Percentiles rank a stretch among this genome's conserved stretches.
Conservation (phyloP, 2,329 filamentous ascomycete genomes). For the Penicillium sp. region DNA sequence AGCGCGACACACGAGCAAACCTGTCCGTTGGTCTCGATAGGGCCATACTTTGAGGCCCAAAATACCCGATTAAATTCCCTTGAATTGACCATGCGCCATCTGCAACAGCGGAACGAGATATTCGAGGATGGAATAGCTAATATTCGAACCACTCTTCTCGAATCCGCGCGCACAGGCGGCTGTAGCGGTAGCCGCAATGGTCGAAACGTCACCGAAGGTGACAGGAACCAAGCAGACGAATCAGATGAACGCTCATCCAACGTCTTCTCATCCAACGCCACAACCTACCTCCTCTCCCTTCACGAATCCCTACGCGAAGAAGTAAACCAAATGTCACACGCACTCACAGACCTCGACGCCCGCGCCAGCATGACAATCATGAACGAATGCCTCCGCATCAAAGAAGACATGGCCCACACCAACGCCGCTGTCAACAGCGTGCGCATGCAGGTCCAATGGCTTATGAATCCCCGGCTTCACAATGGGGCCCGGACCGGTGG, state of each 20-base stretch:
- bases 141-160: constrained; percentile 37
- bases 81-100: constrained; percentile 43
- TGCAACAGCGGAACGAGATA: constrained; percentile 46
- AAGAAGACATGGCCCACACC: constrained; percentile 59
- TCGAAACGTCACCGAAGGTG: constrained; percentile 11
- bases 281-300: constrained; percentile 57
- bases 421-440: constrained; percentile 57
- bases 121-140: constrained; percentile 45
- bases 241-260: constrained; percentile 21
- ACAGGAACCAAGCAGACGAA: constrained; percentile 9
- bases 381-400: constrained; percentile 58
- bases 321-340: constrained; percentile 51
- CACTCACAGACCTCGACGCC: constrained; percentile 57
- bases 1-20: constrained; percentile 43
- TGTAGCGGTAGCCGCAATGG: neutral
- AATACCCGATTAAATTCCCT: constrained; percentile 42
- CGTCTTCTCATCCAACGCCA: constrained; percentile 37
- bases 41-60: constrained; percentile 44
- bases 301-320: constrained; percentile 60
- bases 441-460: constrained; percentile 60
- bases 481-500: constrained; percentile 30
- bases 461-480: constrained; percentile 55
- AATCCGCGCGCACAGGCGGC: constrained; percentile 24
- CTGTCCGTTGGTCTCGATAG: constrained; percentile 50
- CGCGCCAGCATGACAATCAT: constrained; percentile 59